phyloP scores from a whole-genome alignment of 306 rosid species.

The Prunus kanzakura region DNA sequence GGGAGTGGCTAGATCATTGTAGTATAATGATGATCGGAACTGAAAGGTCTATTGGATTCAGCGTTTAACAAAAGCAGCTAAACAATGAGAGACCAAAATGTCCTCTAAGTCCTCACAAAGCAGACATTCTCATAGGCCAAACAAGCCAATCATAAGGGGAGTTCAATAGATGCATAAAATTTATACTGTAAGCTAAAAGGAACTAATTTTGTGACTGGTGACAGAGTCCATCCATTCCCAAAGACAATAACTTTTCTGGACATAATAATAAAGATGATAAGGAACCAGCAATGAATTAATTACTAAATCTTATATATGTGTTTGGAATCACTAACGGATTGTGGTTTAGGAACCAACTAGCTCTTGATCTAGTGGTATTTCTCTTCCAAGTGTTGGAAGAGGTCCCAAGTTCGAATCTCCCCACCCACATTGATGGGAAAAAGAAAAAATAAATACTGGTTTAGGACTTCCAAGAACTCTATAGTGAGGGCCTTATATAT shows the following conservation, averaged over 20 bases:
- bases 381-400: too few relatives aligned
- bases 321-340: too few relatives aligned
- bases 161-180: not conserved
- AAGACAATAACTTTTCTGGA: not conserved
- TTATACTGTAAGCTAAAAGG: not conserved
- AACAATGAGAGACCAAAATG: not conserved
- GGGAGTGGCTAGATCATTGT: not conserved
- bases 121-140: not conserved
- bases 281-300: not conserved
- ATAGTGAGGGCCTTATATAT: too few relatives aligned
- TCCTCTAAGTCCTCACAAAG: not conserved
- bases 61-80: not conserved
- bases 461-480: too few relatives aligned
- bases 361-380: too few relatives aligned
- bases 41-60: not conserved
- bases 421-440: too few relatives aligned
- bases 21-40: not conserved
- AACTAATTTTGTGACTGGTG: not conserved
- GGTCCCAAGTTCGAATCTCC: too few relatives aligned
- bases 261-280: not conserved
- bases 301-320: not conserved
- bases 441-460: too few relatives aligned
- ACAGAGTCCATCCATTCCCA: not conserved
- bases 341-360: too few relatives aligned
- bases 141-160: not conserved